These are phyloP conservation scores for Dalbergia cultrata DNA, from an alignment of 306 rosid species.

Conservation along the genomic window DNA sequence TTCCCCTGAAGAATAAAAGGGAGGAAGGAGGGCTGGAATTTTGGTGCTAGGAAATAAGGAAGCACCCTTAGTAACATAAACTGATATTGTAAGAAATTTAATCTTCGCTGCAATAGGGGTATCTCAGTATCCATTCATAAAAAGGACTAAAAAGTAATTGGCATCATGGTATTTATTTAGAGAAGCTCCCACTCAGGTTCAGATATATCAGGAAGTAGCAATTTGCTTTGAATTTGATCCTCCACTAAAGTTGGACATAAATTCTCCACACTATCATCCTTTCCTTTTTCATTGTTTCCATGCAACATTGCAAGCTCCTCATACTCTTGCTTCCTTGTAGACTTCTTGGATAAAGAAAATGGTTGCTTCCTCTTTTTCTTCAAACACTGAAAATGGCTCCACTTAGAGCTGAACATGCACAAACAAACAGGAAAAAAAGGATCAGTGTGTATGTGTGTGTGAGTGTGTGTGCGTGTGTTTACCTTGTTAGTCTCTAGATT, in stretches of 20 bases:
- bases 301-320: constrained; percentile 72
- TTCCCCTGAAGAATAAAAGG: neutral
- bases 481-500: constrained; percentile 68
- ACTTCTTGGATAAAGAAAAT: constrained; percentile 66
- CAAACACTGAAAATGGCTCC: neutral
- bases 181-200: constrained; percentile 94
- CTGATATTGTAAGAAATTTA: constrained; percentile 23
- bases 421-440: neutral
- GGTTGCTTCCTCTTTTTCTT: constrained; percentile 69
- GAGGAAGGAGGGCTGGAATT: neutral
- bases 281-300: constrained; percentile 44
- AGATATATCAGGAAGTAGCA: constrained; percentile 39
- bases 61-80: neutral
- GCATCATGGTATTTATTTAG: constrained; percentile 47
- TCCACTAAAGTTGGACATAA: constrained; percentile 30
- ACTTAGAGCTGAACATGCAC: constrained; percentile 31
- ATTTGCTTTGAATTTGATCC: constrained; percentile 37
- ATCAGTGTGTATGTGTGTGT: no score
- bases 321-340: constrained; percentile 82
- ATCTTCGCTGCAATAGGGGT: constrained; percentile 30
- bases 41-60: constrained; percentile 5
- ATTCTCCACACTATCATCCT: constrained; percentile 41
- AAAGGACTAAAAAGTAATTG: constrained; percentile 24
- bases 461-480: constrained; percentile 23
- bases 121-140: constrained; percentile 30